A percentile compares a stretch with the other conserved stretches of the same genome.
phyloP scores from a whole-genome alignment of 768 basidiomycete species.

The Tephrocybe sp. region DNA sequence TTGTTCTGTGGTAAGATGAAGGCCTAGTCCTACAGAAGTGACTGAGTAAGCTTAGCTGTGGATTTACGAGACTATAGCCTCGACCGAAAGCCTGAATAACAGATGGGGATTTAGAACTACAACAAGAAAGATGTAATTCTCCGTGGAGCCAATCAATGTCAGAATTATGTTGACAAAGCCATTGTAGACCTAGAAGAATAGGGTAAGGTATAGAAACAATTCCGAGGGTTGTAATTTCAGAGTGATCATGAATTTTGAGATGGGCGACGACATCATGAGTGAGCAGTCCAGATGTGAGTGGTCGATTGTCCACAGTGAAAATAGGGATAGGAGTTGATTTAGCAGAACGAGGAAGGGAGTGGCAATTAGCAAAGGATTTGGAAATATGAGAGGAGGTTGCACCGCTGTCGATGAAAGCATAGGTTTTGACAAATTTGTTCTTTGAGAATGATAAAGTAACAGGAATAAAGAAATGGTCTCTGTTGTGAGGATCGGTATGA shows the following conservation, averaged over 20 bases:
- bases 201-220: slow-evolving; percentile 32
- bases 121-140: slow-evolving; percentile 22
- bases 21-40: slow-evolving; percentile 25
- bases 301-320: slow-evolving; percentile 26
- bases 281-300: slow-evolving; percentile 35
- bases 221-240: slow-evolving; percentile 24
- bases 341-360: slow-evolving; percentile 26
- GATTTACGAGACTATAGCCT: slow-evolving; percentile 24
- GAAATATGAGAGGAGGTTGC: slow-evolving; percentile 35
- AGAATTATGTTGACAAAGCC: slow-evolving; percentile 34
- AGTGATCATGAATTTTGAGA: slow-evolving; percentile 25
- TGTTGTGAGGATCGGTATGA: not conserved
- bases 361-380: slow-evolving; percentile 26
- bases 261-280: slow-evolving; percentile 32
- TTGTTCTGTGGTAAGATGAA: slow-evolving; percentile 20
- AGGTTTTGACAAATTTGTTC: slow-evolving; percentile 26
- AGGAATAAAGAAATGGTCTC: slow-evolving; percentile 26
- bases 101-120: slow-evolving; percentile 15
- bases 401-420: slow-evolving; percentile 35
- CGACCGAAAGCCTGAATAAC: slow-evolving; percentile 9
- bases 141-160: slow-evolving; percentile 28
- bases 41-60: slow-evolving; percentile 5
- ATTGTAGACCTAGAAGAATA: slow-evolving; percentile 33
- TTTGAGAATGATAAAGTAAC: slow-evolving; percentile 28
- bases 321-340: slow-evolving; percentile 31